Percentiles rank a stretch among this genome's conserved stretches.
Conservation (phyloP, 805 yeast species). For the Wickerhamomyces strasburgensis region DNA sequence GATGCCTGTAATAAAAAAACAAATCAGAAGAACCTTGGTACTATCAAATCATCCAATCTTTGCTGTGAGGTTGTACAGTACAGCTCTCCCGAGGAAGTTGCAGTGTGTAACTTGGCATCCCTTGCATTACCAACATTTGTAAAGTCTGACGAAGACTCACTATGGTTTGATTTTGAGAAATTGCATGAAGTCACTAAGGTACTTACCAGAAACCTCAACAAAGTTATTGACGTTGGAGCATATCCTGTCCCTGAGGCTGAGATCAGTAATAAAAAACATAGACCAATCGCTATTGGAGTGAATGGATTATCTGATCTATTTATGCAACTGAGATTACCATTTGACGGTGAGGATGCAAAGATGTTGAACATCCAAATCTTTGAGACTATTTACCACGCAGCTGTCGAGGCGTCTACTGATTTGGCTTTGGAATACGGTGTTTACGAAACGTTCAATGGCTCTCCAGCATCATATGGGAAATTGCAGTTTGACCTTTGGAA, state of each 20-base stretch:
- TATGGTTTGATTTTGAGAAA: slow-evolving; percentile 50
- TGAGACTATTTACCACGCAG: slow-evolving; percentile 93
- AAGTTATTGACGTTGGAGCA: slow-evolving; percentile 72
- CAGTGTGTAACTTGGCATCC: slow-evolving; percentile 93
- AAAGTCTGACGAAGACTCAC: slow-evolving; percentile 35
- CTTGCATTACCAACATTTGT: slow-evolving; percentile 82
- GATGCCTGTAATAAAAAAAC: slow-evolving; percentile 86
- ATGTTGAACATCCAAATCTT: slow-evolving; percentile 73
- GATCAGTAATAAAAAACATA: slow-evolving; percentile 66
- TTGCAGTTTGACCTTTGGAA: slow-evolving; percentile 89
- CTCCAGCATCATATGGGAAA: slow-evolving; percentile 85
- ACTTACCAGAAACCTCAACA: slow-evolving; percentile 69
- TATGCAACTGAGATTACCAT: slow-evolving; percentile 71
- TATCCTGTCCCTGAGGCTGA: slow-evolving; percentile 80
- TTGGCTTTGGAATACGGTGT: slow-evolving; percentile 65
- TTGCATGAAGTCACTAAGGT: slow-evolving; percentile 76
- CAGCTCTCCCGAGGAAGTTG: slow-evolving; percentile 85
- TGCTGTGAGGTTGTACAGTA: slow-evolving; percentile 95
- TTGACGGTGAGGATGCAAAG: slow-evolving; percentile 75
- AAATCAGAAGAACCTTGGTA: slow-evolving; percentile 90
- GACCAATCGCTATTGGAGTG: slow-evolving; percentile 94
- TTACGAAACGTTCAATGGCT: slow-evolving; percentile 70
- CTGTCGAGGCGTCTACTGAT: slow-evolving; percentile 81
- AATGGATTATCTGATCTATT: slow-evolving; percentile 93
- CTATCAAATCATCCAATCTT: slow-evolving; percentile 87